Evolutionary conservation across 805 yeast genomes (phyloP), one percentile per base, ranked within the genome.

Genomic region (Teunomyces funiuensis): DNA sequence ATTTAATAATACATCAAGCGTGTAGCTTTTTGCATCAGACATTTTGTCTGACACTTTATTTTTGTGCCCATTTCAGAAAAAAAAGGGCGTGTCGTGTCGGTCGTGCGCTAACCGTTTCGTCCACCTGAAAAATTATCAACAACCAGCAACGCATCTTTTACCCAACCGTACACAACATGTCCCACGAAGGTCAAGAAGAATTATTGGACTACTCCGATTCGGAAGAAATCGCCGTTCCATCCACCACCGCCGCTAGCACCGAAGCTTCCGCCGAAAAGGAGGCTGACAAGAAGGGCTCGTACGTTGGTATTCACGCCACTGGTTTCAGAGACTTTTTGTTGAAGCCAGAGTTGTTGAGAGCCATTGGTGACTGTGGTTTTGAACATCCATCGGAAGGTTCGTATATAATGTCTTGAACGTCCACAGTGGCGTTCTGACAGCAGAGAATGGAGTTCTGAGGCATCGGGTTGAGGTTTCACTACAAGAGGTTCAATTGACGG

Each of bases 351-450:
- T 79, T 91, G 55, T 78, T 91, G 60, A 85, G 99, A 73, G 99
- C 99, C 51, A 91, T 91, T 63, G 95, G 90, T 54, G 99, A 91
- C 72, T 89, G 97, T 77, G 99, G 99, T 77, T 91, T 91, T 65
- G 99, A 91, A 76, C 99, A 91, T 75, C 99, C 99, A 52, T 88
- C 97, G 52, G 99, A 91, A 84, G 95, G 93, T 86, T 73, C 79
- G 93, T 83, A 66, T 59, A n/a, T n/a, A n/a, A n/a, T n/a, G n/a
- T n/a, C n/a, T n/a, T n/a, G n/a, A n/a, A n/a, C n/a, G n/a, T n/a
- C n/a, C n/a, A n/a, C n/a, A n/a, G n/a, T n/a, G n/a, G n/a, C n/a
- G n/a, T n/a, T n/a, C n/a, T n/a, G n/a, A n/a, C n/a, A n/a, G n/a
- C n/a, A n/a, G n/a, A n/a, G n/a, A n/a, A n/a, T n/a, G n/a, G n/a